Evolutionary conservation across 768 basidiomycete genomes (phyloP).

Genomic region (Suillus tomentosus): DNA sequence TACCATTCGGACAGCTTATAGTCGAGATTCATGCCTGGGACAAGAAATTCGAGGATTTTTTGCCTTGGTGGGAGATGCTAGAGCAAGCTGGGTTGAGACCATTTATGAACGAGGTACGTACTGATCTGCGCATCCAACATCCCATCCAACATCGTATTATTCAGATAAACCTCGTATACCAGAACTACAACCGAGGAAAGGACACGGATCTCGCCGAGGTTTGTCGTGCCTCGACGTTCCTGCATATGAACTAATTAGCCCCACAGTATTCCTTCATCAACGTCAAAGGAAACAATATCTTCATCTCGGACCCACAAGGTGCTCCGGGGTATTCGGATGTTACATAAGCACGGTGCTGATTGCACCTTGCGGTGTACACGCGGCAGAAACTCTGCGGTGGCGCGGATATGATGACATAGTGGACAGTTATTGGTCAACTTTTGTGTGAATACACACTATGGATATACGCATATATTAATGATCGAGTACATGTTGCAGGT

Average conservation of each 20-base stretch:
- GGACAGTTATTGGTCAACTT: neutral
- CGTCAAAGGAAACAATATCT: constrained; percentile 49
- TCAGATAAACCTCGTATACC: constrained; percentile 59
- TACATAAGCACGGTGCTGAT: constrained; percentile 14
- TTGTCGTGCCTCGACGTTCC: constrained; percentile 10
- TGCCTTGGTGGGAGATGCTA: constrained; percentile 48
- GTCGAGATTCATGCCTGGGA: constrained; percentile 47
- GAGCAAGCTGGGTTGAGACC: constrained; percentile 49
- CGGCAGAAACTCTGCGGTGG: no score
- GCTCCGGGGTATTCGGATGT: constrained; percentile 13
- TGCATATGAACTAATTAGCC: constrained; percentile 8
- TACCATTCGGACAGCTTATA: constrained; percentile 50
- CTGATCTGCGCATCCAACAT: neutral
- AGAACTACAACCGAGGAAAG: constrained; percentile 52
- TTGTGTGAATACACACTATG: constrained; percentile 6
- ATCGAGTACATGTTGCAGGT: neutral
- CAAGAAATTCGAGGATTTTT: constrained; percentile 37
- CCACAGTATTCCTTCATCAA: constrained; percentile 57
- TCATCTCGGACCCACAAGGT: constrained; percentile 36
- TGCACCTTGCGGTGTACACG: neutral
- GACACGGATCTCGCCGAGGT: constrained; percentile 55
- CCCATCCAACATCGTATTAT: constrained; percentile 11
- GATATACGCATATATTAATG: constrained; percentile 3
- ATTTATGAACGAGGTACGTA: constrained; percentile 45
- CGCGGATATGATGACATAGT: neutral